Conservation (phyloP, 352 stramenopile genomes). For the Halophytophthora polymorphica region DNA sequence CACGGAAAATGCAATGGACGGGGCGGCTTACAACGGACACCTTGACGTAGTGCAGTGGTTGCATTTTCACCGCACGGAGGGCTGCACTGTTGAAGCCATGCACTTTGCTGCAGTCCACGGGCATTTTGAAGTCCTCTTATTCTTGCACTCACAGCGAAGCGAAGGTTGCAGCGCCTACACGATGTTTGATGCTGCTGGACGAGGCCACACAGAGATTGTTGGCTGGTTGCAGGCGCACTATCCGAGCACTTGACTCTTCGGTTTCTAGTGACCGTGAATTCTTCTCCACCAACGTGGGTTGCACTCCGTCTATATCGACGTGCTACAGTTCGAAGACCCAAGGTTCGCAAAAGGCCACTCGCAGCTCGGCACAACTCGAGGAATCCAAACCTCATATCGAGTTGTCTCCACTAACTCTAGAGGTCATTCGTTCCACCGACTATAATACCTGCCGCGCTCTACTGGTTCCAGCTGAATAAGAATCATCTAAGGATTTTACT, state of each 20-base stretch:
- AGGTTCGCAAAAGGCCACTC: too few species aligned
- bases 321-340: too few species aligned
- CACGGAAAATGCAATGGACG: constrained; percentile 17
- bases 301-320: too few species aligned
- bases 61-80: constrained; percentile 19
- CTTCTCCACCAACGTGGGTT: too few species aligned
- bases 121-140: constrained; percentile 31
- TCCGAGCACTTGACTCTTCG: constrained; percentile 1
- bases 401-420: too few species aligned
- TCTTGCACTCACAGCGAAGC: constrained; percentile 23
- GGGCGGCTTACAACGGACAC: constrained; percentile 12
- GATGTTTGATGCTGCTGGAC: constrained; percentile 8
- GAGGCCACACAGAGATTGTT: constrained; percentile 13
- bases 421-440: too few species aligned
- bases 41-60: constrained; percentile 17
- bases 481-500: too few species aligned
- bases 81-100: constrained; percentile 27
- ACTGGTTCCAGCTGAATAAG: too few species aligned
- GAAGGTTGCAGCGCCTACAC: constrained; percentile 27
- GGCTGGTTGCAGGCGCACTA: constrained; percentile 17
- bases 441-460: too few species aligned
- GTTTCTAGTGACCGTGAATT: too few species aligned
- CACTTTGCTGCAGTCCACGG: constrained; percentile 28
- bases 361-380: too few species aligned
- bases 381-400: too few species aligned